Conservation (phyloP, 352 stramenopile genomes). For the Aphanomyces astaci region DNA sequence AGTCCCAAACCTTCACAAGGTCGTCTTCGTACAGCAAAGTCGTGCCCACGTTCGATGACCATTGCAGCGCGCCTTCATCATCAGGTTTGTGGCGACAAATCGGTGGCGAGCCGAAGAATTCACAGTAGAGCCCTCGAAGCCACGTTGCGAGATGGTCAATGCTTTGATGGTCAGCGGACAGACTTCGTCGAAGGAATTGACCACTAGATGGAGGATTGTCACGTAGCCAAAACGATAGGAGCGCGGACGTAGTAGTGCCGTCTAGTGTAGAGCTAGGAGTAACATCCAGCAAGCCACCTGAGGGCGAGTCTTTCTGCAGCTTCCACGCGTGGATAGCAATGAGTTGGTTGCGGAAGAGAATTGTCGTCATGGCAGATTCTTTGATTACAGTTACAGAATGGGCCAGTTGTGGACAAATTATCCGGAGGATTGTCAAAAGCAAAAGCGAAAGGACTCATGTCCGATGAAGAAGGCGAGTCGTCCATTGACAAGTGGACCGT, state of each 20-base stretch:
- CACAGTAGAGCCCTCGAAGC: not conserved
- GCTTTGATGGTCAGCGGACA: not conserved
- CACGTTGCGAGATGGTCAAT: not conserved
- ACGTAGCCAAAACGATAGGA: not conserved
- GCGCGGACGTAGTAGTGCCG: not conserved
- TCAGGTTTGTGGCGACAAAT: not conserved
- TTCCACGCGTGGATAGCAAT: not conserved
- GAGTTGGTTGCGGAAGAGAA: not conserved
- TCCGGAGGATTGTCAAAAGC: not conserved
- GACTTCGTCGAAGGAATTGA: not conserved
- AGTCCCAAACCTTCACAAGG: slow-evolving; percentile 3
- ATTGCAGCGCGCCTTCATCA: not conserved
- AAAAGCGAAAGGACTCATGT: not conserved
- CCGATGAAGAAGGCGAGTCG: not conserved
- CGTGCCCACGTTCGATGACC: not conserved
- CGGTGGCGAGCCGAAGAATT: not conserved
- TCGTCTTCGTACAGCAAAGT: slow-evolving; percentile 6
- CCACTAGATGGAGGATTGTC: not conserved
- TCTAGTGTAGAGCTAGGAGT: no score
- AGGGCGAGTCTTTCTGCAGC: not conserved
- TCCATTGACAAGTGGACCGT: not conserved
- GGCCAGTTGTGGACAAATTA: not conserved
- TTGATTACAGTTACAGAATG: not conserved
- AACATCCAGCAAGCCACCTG: not conserved
- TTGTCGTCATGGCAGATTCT: not conserved